Base-by-base conservation (phyloP, 2,329 filamentous ascomycete genomes). In the Cladosporium sphaerospermum region DNA sequence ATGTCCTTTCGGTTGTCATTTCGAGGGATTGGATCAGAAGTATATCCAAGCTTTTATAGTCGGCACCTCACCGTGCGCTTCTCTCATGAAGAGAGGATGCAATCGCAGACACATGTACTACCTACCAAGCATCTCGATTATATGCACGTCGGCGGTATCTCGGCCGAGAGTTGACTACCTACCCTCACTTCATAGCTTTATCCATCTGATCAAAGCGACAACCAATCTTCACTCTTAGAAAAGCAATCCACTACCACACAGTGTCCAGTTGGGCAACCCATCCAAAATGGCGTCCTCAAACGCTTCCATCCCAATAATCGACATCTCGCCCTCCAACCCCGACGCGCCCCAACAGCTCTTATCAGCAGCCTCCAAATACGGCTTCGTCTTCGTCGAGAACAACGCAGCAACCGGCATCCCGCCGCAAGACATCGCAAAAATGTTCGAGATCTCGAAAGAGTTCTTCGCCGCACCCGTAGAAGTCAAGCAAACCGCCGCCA, bases 381-480 rank as follows among this genome's bases (percentile, higher is more conserved):
- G 92, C 56, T 97, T 97, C 70, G 81, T 96, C 56, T 97, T 93
- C 67, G 83, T 97, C 63, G 85, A 83, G 65, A 78, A 82, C 18
- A 85, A 86, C 56, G 58, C 59, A n/a, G 58, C 55, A 33, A 57
- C 57, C 28, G 60, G 59, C 6, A 88, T 96, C 45, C 75, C 85
- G 0, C 71, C 78, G 0, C 71, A 78, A 28, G 79, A 84, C 50
- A 82, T 96, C 39, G 78, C 87, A 9, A 73, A 76, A 42, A 84
- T 86, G 8, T 97, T 96, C 73, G 73, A 78, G 11, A 69, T 95
- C 65, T 90, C 93, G 75, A 53, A 63, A 54, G 77, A 79, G 46
- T 86, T 95, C 64, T 96, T 96, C 71, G 73, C 75, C 0, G 81
- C 84, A 10, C 83, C 89, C 0, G 53, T 76, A 0, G 80, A 84